phyloP scores from a whole-genome alignment of 352 stramenopile species.

The Aphanomyces stellatus region DNA sequence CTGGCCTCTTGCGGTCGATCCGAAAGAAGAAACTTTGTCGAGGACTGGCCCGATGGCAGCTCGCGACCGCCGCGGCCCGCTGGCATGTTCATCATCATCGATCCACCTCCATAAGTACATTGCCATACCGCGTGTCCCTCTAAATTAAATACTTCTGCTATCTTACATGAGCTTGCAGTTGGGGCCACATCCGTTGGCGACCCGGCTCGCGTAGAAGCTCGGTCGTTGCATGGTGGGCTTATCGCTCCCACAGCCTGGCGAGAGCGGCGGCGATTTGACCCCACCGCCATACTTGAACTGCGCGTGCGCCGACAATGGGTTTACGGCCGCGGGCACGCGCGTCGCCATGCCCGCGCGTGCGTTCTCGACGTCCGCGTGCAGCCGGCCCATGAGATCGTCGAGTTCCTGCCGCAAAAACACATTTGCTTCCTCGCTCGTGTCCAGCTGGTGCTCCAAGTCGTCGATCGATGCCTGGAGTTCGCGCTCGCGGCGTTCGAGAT shows the following conservation, averaged over 20 bases:
- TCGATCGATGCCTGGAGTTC: slow-evolving; percentile 50
- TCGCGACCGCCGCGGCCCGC: not conserved
- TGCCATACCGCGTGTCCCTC: too few relatives aligned
- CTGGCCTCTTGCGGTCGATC: not conserved
- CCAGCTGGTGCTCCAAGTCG: slow-evolving; percentile 47
- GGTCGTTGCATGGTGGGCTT: too few relatives aligned
- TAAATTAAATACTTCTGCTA: not conserved
- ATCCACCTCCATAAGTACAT: too few relatives aligned
- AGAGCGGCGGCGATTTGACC: not conserved
- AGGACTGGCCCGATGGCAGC: not conserved
- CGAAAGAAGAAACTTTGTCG: not conserved
- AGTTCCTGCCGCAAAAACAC: slow-evolving; percentile 65
- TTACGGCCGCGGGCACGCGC: not conserved
- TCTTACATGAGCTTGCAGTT: not conserved
- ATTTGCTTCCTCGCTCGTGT: slow-evolving; percentile 48
- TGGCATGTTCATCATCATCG: too few relatives aligned
- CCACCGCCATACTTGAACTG: not conserved
- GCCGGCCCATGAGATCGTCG: slow-evolving; percentile 28
- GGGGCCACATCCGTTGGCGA: not conserved
- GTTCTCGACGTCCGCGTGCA: not conserved
- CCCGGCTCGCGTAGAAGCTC: not conserved
- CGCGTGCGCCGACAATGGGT: not conserved
- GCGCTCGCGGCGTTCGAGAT: slow-evolving; percentile 52
- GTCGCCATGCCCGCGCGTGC: not conserved
- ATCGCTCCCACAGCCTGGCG: too few relatives aligned